Evolutionary conservation across 2,329 filamentous ascomycete species (phyloP).

Genomic region (Exophiala sp.): DNA sequence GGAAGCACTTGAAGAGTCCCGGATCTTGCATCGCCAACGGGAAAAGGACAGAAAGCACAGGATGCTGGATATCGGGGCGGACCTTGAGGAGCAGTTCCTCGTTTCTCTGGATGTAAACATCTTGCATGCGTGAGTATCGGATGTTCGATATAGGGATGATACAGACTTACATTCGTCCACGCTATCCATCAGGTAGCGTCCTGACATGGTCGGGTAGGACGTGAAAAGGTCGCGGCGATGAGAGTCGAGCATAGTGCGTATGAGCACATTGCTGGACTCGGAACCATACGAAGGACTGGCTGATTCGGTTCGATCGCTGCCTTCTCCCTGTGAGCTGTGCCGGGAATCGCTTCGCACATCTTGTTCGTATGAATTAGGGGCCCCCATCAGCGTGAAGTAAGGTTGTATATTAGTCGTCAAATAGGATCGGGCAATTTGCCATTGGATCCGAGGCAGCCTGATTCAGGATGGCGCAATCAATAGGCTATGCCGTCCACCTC

Average conservation of each 20-base stretch:
- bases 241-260: constrained; percentile 16
- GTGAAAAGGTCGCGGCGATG: constrained; percentile 16
- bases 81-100: constrained; percentile 18
- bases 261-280: constrained; percentile 6
- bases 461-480: not conserved
- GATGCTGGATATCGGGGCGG: constrained; percentile 17
- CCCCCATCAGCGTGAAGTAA: constrained; percentile 7
- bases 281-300: not conserved
- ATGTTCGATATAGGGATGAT: not conserved
- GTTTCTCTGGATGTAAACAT: not conserved
- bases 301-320: not conserved
- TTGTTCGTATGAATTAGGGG: constrained; percentile 1
- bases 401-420: not conserved
- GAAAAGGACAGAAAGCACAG: constrained; percentile 17
- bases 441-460: not conserved
- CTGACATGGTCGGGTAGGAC: constrained; percentile 10
- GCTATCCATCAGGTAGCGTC: constrained; percentile 7
- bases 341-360: constrained; percentile 2
- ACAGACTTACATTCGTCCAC: constrained; percentile 19
- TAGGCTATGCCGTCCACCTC: too few relatives aligned
- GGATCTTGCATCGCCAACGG: constrained; percentile 20
- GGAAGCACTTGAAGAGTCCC: constrained; percentile 15
- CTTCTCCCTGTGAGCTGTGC: not conserved
- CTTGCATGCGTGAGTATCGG: not conserved
- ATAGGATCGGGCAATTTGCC: not conserved